Base-by-base conservation (phyloP, 2,329 filamentous ascomycete species). In the Venturiaceae sp. region DNA sequence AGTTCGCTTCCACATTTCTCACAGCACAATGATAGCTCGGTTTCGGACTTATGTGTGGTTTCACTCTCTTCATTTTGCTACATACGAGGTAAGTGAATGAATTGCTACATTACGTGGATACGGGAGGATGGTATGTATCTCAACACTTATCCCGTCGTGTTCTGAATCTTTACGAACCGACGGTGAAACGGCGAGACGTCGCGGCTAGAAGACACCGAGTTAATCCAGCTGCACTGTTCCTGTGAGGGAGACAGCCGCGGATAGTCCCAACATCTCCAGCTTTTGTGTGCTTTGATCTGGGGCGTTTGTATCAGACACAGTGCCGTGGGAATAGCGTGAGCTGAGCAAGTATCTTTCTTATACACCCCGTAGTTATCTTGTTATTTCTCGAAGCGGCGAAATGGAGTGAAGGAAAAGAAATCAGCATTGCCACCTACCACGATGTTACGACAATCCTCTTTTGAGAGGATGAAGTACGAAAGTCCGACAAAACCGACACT, bases 401-500 rank as follows among this genome's bases (percentile, higher is more conserved):
- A 16, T 28, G 23, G 26, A 59, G 58, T 36, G 47, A 33, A 19
- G n/a, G 36, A 19, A 14, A 63, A 9, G 3, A 26, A 33, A 21
- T 21, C 6, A 37, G 8, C 23, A 11, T n/a, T 50, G 13, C 26
- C 26, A 32, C 75, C 69, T 75, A 80, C 75, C 74, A 74, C 65
- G 55, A 74, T 64, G 60, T 71, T 68, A 23, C 60, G 59, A 64
- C 90, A 92, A 71, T 97, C 88, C 1, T 74, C 71, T 61, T 84
- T 78, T 0, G 80, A 72, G 47, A 97, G 74, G 26, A 96, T 74
- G 62, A 99, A 86, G 11, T 86, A 88, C 32, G 85, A 84, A 47
- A 91, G 76, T 68, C 96, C 91, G 56, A 97, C 86, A 63, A 96
- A 86, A 0, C 90, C 90, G 30, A 86, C 78, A 0, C 85, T 82